Evolutionary conservation across 805 yeast genomes (phyloP), one percentile per base, ranked within the genome.

Genomic region (Starmerella floricola): DNA sequence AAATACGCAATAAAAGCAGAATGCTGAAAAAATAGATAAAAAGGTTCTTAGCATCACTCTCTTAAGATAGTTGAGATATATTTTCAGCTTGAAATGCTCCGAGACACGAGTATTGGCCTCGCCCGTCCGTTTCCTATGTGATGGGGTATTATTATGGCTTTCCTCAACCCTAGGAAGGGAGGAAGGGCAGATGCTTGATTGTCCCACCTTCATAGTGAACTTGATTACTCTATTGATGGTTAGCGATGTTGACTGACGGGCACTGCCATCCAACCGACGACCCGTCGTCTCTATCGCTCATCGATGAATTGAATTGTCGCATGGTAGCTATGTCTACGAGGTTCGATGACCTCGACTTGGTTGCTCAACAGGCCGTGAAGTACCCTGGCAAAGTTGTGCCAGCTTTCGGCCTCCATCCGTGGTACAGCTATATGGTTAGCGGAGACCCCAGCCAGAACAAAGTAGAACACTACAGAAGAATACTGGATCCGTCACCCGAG

Each of bases 351-450:
- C 54, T 62, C 18, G 57, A 48, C 10, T 38, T 45, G 8, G 68
- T 64, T 4, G 56, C 51, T 10, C 42, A 50, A 12, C 40, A 47
- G 13, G 64, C 63, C 4, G 24, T 24, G 2, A n/a, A 3, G 18
- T 47, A 42, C 34, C 58, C 58, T 10, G 55, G 54, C 10, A 48
- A 55, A 26, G 55, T 64, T 12, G 43, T 58, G 8, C 66, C 67
- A 1, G 58, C 63, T 3, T 64, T 60, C 45, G 68, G 97, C 0
- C 64, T 85, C 1, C 98, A 88, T 60, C 98, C 98, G 0, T 88
- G 97, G 97, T 87, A 73, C 54, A 62, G 76, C 2, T 94, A 87
- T 57, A 49, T 78, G 16, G 79, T 74, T 48, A 62, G 71, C 2
- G 52, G 3, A 13, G 20, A 60, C n/a, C 57, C 8, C 5, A 8